These are phyloP conservation scores for Camellia oleifera DNA, from an alignment of 179 eudicot species.

Conservation along the genomic window DNA sequence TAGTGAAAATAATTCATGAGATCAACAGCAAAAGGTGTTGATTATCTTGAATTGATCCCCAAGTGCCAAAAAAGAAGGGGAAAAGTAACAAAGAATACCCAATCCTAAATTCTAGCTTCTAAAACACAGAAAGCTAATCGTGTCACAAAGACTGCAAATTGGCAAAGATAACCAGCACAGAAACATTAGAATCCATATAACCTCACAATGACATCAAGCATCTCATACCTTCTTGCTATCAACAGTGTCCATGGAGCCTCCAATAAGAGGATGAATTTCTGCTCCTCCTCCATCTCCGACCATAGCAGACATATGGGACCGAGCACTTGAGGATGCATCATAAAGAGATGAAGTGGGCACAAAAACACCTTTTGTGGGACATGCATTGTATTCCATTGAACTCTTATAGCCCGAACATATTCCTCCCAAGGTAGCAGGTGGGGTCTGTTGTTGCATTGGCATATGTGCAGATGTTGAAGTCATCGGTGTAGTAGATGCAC, in stretches of 20 bases:
- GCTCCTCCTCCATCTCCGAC: slow-evolving; percentile 52
- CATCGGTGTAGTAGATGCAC: slow-evolving; percentile 40
- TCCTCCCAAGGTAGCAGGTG: slow-evolving; percentile 58
- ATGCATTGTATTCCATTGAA: slow-evolving; percentile 48
- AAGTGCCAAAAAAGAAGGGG: not conserved
- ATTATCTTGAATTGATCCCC: too few species aligned
- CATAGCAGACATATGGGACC: slow-evolving; percentile 49
- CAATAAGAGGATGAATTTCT: slow-evolving; percentile 50
- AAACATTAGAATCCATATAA: not conserved
- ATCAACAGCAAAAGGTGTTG: not conserved
- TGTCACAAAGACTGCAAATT: not conserved
- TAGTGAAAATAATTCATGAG: not conserved
- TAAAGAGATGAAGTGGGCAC: slow-evolving; percentile 61
- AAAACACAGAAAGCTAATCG: not conserved
- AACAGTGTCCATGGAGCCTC: slow-evolving; percentile 56
- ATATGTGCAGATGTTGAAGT: slow-evolving; percentile 44
- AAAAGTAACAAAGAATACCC: not conserved
- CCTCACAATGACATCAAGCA: slow-evolving; percentile 3
- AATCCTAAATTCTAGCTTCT: not conserved
- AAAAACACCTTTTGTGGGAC: slow-evolving; percentile 53
- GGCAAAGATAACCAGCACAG: not conserved
- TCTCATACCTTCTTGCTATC: slow-evolving; percentile 60
- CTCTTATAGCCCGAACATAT: slow-evolving; percentile 49
- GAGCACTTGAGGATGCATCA: slow-evolving; percentile 63
- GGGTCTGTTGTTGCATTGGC: slow-evolving; percentile 60